Evolutionary conservation across 2,329 filamentous ascomycete species (phyloP).

Genomic region (Colletotrichum camelliae): DNA sequence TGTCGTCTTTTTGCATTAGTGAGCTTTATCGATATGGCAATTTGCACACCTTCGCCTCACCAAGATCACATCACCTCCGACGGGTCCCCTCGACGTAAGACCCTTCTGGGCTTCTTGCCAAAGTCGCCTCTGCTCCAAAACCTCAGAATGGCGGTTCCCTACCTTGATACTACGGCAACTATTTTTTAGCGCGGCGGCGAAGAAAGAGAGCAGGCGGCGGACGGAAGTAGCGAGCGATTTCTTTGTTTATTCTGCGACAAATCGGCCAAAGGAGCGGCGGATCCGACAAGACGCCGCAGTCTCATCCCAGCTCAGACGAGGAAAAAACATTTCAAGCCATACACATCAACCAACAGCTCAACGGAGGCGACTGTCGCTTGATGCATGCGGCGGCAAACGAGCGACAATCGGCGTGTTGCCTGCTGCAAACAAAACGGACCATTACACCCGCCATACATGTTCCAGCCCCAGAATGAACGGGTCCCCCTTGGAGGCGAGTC

Average conservation of each 20-base stretch:
- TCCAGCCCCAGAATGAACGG: neutral
- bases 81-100: neutral
- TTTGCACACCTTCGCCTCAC: neutral
- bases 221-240: constrained; percentile 2
- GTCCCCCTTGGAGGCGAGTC: constrained; percentile 5
- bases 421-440: constrained; percentile 5
- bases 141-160: neutral
- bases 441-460: neutral
- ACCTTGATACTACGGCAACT: neutral
- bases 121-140: neutral
- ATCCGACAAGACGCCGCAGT: neutral
- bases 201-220: neutral
- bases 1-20: constrained; percentile 20
- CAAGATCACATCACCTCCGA: neutral
- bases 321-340: neutral
- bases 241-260: constrained; percentile 12
- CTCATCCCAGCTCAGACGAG: neutral
- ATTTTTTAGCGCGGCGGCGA: neutral
- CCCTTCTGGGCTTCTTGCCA: neutral
- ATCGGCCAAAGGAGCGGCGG: constrained; percentile 1
- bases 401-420: neutral
- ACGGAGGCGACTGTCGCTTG: neutral
- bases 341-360: neutral
- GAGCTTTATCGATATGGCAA: constrained; percentile 13
- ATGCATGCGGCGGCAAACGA: constrained; percentile 18